Evolutionary conservation across 129 eudicot genomes (phyloP), one percentile per base, ranked within the genome.

Genomic region (Pittosporum tobira): DNA sequence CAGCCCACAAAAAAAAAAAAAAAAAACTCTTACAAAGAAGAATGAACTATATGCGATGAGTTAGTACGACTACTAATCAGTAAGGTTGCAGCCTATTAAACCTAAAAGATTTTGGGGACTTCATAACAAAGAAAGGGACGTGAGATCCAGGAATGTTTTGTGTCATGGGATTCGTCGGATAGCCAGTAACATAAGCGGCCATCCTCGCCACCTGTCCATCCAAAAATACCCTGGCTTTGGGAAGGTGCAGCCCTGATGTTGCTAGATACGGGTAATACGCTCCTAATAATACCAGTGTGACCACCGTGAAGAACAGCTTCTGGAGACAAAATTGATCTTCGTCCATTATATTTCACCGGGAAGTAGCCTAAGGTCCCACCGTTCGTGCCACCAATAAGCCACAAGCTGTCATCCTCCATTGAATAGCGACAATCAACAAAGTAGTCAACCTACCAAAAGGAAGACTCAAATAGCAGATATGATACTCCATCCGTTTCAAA

Each of bases 161-260:
- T 18, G n/a, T 64, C 85, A 51, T 73, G 48, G 0, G 79, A 71
- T 22, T 42, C 79, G 14, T 91, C 98, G 5, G 94, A 73, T 52
- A 81, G 67, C 98, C 98, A 91, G 56, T 96, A 91, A 81, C 99
- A 91, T 48, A 91, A 49, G 5, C 91, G 80, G 23, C 99, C 99
- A 70, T 91, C 99, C 72, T 91, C 99, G 6, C 91, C 96, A 16
- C 99, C 99, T 5, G 94, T 86, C 99, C 99, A 91, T 47, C 96
- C 96, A 45, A 86, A 91, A 13, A 79, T 57, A 31, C 91, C 94
- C n/a, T 65, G 74, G 63, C 66, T 70, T 21, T 69, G 80, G 54
- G 66, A 36, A 22, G 63, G 71, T 43, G 75, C 72, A n/a, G 60
- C 52, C 56, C 56, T 71, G 19, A 51, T 49, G n/a, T n/a, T n/a